Conservation (phyloP, 2,329 filamentous ascomycete genomes). For the Colletotrichum sp. region DNA sequence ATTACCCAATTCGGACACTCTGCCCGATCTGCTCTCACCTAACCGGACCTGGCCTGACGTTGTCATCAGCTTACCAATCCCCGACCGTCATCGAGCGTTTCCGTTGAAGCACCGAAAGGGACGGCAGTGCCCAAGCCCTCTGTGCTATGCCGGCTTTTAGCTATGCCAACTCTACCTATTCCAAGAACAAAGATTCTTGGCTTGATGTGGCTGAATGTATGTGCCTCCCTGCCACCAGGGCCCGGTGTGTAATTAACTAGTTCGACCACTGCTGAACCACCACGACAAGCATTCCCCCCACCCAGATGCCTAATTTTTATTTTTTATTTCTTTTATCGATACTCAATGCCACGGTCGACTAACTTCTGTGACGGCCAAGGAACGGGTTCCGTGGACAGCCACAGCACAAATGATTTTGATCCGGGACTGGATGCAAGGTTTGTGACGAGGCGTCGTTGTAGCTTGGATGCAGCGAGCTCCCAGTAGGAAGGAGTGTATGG, state of each 20-base stretch:
- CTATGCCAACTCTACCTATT: background rate
- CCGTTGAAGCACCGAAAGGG: background rate
- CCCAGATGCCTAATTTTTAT: background rate
- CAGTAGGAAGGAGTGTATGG: background rate
- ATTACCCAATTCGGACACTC: background rate
- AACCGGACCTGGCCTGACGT: background rate
- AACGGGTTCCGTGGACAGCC: background rate
- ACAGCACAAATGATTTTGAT: background rate
- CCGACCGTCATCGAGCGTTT: background rate
- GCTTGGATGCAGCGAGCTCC: background rate
- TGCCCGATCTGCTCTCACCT: background rate
- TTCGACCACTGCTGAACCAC: background rate
- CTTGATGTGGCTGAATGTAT: background rate
- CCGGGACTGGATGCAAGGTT: background rate
- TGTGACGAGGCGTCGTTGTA: background rate
- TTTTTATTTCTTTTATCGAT: too few species aligned
- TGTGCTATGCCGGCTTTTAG: background rate
- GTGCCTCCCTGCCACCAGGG: background rate
- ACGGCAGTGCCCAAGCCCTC: background rate
- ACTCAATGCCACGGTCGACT: background rate
- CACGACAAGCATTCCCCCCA: background rate
- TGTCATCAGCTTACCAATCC: background rate
- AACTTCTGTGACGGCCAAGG: background rate
- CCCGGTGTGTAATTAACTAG: background rate
- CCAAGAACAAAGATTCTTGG: background rate